These are phyloP conservation scores for Artemisia annua DNA, from an alignment of 129 eudicot species.

Conservation along the genomic window DNA sequence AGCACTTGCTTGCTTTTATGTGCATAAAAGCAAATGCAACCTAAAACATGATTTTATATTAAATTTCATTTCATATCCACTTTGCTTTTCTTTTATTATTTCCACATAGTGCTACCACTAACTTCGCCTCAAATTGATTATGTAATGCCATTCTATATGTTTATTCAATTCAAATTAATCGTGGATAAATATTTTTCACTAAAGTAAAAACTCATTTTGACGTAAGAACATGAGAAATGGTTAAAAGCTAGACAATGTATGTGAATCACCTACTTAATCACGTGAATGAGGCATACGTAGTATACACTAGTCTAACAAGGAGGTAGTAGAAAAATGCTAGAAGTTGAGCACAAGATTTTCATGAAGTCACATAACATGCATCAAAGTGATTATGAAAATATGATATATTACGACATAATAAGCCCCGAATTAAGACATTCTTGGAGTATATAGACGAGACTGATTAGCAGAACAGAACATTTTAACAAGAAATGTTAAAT, in stretches of 20 bases:
- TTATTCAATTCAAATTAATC: no score
- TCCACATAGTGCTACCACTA: no score
- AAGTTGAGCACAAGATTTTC: background rate
- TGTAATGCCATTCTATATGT: background rate
- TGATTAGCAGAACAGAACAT: background rate
- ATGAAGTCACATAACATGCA: background rate
- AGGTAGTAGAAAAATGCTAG: background rate
- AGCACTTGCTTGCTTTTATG: background rate
- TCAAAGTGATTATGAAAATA: background rate
- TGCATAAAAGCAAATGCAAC: background rate
- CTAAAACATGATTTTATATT: background rate
- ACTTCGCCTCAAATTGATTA: background rate
- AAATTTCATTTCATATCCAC: no score
- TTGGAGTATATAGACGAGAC: no score
- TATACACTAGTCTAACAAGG: background rate
- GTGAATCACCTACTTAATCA: constrained; percentile 20
- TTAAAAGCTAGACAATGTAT: constrained; percentile 9
- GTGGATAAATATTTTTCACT: background rate
- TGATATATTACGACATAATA: no score
- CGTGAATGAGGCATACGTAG: constrained; percentile 12
- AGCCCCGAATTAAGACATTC: background rate
- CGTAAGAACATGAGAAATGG: background rate
- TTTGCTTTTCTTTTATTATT: no score
- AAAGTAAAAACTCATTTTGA: background rate
- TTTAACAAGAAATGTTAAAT: background rate